phyloP scores from a whole-genome alignment of 2,329 filamentous ascomycete species.

The Penicillium sp. region DNA sequence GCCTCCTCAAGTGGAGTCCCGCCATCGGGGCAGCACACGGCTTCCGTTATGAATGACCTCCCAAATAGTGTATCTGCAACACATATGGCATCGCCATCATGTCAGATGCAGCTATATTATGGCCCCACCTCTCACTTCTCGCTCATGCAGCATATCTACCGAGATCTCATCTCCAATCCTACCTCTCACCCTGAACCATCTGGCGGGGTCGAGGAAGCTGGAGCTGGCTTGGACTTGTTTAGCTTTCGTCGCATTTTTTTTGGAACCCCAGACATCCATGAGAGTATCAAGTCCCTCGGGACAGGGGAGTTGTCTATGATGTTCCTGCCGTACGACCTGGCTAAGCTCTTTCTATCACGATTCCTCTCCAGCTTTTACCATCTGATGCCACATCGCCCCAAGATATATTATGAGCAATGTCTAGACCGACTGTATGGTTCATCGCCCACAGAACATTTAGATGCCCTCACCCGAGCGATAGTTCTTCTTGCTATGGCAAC shows the following conservation, averaged over 20 bases:
- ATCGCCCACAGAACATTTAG: conserved; percentile 30
- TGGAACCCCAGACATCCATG: conserved; percentile 39
- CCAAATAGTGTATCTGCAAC: conserved; percentile 49
- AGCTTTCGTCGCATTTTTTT: conserved; percentile 41
- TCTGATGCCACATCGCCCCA: conserved; percentile 37
- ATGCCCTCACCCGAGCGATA: conserved; percentile 38
- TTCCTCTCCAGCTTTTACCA: conserved; percentile 45
- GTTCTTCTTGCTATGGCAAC: conserved; percentile 39
- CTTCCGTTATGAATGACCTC: conserved; percentile 27
- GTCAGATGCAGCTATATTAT: conserved; percentile 47
- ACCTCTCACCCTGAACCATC: conserved; percentile 19
- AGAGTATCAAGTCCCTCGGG: conserved; percentile 23
- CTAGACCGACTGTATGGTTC: conserved; percentile 38
- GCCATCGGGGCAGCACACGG: conserved; percentile 14
- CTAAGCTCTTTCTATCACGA: conserved; percentile 39
- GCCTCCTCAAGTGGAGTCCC: conserved; percentile 16
- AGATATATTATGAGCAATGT: conserved; percentile 34
- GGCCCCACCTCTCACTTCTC: conserved; percentile 49
- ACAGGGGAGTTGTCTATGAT: conserved; percentile 29
- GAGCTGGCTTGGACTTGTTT: conserved; percentile 39
- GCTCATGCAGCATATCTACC: conserved; percentile 41
- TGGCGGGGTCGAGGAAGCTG: conserved; percentile 38
- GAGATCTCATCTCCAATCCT: conserved; percentile 29
- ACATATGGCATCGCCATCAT: conserved; percentile 46
- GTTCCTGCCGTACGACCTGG: conserved; percentile 41